A percentile compares a stretch with the other conserved stretches of the same genome.
Evolutionary conservation across 2,329 filamentous ascomycete genomes (phyloP).

Genomic region (Macrophomina phaseolina): DNA sequence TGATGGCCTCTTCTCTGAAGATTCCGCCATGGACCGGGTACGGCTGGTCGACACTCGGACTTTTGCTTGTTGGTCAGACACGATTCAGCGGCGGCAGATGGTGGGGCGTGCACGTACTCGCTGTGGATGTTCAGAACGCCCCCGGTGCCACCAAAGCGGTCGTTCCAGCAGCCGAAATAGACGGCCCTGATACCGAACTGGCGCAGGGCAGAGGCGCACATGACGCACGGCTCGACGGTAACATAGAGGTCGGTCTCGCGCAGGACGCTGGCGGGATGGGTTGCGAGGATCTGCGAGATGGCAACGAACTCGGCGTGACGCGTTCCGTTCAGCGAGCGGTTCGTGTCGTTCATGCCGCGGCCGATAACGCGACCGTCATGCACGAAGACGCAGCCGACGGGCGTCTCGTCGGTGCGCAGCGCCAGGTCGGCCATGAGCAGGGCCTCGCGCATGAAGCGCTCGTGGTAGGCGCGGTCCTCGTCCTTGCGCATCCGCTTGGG

Average conservation of each 20-base stretch:
- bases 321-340: constrained; percentile 84
- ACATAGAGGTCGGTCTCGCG: constrained; percentile 84
- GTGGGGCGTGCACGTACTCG: constrained; percentile 53
- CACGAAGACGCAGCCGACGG: constrained; percentile 94
- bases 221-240: constrained; percentile 97
- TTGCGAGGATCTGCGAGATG: constrained; percentile 68
- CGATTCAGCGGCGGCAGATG: background rate
- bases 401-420: constrained; percentile 85
- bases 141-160: constrained; percentile 95
- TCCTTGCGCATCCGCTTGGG: constrained; percentile 14
- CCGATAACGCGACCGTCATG: constrained; percentile 80
- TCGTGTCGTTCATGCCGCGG: constrained; percentile 95
- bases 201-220: constrained; percentile 92
- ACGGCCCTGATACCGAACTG: constrained; percentile 89
- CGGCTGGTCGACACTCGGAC: constrained; percentile 73
- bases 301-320: constrained; percentile 96
- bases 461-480: constrained; percentile 45
- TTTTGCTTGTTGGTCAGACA: constrained; percentile 39
- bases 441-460: constrained; percentile 81
- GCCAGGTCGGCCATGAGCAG: constrained; percentile 89
- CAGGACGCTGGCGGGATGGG: constrained; percentile 71
- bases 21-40: constrained; percentile 87
- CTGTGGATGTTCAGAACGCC: constrained; percentile 88
- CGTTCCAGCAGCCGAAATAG: constrained; percentile 94
- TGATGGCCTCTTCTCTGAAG: constrained; percentile 90